Evolutionary conservation across 495 filamentous ascomycete species (phyloP).

Genomic region (Pyrenula aspistea): DNA sequence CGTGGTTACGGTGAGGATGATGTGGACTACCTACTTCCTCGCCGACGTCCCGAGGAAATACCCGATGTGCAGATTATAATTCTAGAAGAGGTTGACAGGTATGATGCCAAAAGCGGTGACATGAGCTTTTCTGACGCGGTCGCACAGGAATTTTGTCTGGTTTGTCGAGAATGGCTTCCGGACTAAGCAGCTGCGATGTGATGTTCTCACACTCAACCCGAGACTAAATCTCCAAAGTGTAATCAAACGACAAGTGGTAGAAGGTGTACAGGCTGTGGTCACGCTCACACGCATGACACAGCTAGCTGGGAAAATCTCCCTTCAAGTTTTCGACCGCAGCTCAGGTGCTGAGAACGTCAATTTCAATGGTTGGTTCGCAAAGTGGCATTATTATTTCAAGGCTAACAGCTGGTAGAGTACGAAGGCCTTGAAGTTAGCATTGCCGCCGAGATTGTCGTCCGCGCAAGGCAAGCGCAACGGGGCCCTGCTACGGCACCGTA

Average conservation of each 20-base stretch:
- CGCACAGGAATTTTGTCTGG: slow-evolving; percentile 55
- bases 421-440: slow-evolving; percentile 63
- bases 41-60: slow-evolving; percentile 61
- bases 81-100: slow-evolving; percentile 66
- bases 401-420: slow-evolving; percentile 46
- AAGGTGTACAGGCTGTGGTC: slow-evolving; percentile 79
- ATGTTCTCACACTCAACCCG: slow-evolving; percentile 67
- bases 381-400: neutral
- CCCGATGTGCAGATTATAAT: slow-evolving; percentile 88
- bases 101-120: slow-evolving; percentile 9
- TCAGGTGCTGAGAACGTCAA: slow-evolving; percentile 55
- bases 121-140: neutral
- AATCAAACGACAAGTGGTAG: slow-evolving; percentile 71
- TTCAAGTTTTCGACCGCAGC: slow-evolving; percentile 79
- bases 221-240: slow-evolving; percentile 64
- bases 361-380: slow-evolving; percentile 50
- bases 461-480: slow-evolving; percentile 54
- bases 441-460: slow-evolving; percentile 66
- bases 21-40: slow-evolving; percentile 56
- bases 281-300: slow-evolving; percentile 60
- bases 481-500: slow-evolving; percentile 24
- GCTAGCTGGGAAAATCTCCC: slow-evolving; percentile 52
- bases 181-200: slow-evolving; percentile 54
- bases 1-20: slow-evolving; percentile 33
- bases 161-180: slow-evolving; percentile 71